Conservation (phyloP, 768 basidiomycete genomes). For the Tephrocybe sp. region DNA sequence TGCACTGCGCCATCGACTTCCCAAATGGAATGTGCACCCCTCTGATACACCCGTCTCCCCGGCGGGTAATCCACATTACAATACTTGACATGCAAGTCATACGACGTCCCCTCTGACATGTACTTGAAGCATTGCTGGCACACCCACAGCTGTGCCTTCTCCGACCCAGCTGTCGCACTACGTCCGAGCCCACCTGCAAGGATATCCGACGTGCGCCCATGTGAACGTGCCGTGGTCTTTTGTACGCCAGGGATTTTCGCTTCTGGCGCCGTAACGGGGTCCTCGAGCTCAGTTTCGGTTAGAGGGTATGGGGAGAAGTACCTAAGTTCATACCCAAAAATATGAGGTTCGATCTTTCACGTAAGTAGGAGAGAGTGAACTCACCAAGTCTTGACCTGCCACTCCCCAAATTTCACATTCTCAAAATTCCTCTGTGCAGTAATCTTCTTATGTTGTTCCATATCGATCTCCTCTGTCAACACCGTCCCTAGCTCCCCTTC, state of each 20-base stretch:
- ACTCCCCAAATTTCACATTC: slow-evolving; percentile 80
- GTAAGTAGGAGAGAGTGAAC: slow-evolving; percentile 21
- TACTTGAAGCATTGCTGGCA: slow-evolving; percentile 98
- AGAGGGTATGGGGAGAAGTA: slow-evolving; percentile 94
- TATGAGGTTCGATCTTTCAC: too few species aligned
- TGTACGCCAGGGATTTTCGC: slow-evolving; percentile 50
- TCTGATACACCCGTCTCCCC: slow-evolving; percentile 86
- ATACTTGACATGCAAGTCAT: slow-evolving; percentile 68
- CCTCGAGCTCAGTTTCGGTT: slow-evolving; percentile 64
- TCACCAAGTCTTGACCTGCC: slow-evolving; percentile 88
- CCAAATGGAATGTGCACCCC: slow-evolving; percentile 89
- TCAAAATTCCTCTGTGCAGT: slow-evolving; percentile 82
- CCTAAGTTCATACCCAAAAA: too few species aligned
- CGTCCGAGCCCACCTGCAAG: slow-evolving; percentile 55
- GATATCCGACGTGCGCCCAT: slow-evolving; percentile 74
- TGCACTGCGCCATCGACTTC: slow-evolving; percentile 89
- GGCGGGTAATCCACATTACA: slow-evolving; percentile 77
- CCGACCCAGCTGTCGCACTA: slow-evolving; percentile 40
- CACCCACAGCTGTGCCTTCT: slow-evolving; percentile 68
- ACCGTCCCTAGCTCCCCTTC: slow-evolving; percentile 29
- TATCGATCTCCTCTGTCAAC: slow-evolving; percentile 69
- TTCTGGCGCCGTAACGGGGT: slow-evolving; percentile 25
- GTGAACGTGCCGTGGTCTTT: slow-evolving; percentile 54
- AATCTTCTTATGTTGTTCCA: slow-evolving; percentile 66
- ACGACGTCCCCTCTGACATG: slow-evolving; percentile 71